Percentiles rank a stretch among this genome's conserved stretches.
Conservation (phyloP, 2,329 filamentous ascomycete species). For the Triangularia verruculosa region DNA sequence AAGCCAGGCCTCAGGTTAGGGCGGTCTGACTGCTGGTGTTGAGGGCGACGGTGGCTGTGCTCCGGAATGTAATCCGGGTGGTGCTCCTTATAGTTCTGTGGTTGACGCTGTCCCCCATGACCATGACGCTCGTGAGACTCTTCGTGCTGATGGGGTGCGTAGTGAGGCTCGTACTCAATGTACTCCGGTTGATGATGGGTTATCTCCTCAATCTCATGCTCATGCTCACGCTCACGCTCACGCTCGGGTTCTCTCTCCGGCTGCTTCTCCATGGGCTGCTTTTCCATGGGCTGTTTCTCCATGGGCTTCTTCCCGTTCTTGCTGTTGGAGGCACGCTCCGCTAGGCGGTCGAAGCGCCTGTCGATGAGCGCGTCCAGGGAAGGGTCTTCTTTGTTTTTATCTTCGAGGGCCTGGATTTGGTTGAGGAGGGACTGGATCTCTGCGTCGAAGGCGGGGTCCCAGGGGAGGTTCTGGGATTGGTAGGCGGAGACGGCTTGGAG, state of each 20-base stretch:
- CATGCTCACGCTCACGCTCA: too few species aligned
- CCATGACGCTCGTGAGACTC: too few species aligned
- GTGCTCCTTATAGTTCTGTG: too few species aligned
- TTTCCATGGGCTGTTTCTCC: not conserved
- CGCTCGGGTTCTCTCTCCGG: too few species aligned
- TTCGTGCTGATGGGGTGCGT: too few species aligned
- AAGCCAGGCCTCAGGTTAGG: not conserved
- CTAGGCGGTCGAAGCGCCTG: conserved; percentile 7
- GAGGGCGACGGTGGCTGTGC: not conserved
- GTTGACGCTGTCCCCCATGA: not conserved
- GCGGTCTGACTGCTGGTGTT: not conserved
- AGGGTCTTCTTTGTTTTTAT: not conserved
- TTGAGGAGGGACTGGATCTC: not conserved
- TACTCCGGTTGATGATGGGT: too few species aligned
- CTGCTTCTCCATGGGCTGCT: not conserved
- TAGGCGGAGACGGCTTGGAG: not conserved
- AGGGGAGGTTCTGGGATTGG: not conserved
- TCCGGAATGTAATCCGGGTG: not conserved
- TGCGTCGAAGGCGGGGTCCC: not conserved
- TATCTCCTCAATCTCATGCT: too few species aligned
- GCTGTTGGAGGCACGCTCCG: conserved; percentile 1
- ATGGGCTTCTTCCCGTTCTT: not conserved
- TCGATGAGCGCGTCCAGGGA: not conserved
- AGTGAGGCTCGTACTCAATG: too few species aligned
- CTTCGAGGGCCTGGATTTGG: not conserved